Percentiles rank a stretch among this genome's conserved stretches.
Conservation (phyloP, 768 basidiomycete genomes). For the Cystobasidium ongulense region DNA sequence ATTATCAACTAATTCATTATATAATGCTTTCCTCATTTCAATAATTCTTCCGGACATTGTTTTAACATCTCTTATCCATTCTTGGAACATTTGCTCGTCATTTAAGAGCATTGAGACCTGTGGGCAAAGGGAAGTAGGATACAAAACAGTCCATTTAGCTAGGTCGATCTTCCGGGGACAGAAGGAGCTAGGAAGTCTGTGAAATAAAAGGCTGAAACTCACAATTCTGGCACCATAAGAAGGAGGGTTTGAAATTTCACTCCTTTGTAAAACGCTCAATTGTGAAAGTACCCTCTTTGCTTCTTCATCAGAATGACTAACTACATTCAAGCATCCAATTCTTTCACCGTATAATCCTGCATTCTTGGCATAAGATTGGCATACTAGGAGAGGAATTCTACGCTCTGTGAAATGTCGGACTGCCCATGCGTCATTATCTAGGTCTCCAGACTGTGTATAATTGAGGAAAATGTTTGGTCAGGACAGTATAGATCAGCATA, state of each 20-base stretch:
- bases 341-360: conserved; percentile 99
- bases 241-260: conserved; percentile 98
- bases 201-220: conserved; percentile 46
- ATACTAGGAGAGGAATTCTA: conserved; percentile 75
- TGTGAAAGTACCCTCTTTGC: conserved; percentile 82
- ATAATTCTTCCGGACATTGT: conserved; percentile 89
- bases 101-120: conserved; percentile 55
- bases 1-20: conserved; percentile 64
- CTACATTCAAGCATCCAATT: conserved; percentile 87
- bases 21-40: conserved; percentile 77
- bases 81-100: conserved; percentile 61
- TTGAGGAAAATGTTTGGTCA: background rate
- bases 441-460: conserved; percentile 79
- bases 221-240: conserved; percentile 80
- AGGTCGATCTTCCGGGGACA: no score
- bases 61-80: conserved; percentile 59
- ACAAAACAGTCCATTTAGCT: no score
- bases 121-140: background rate
- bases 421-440: conserved; percentile 82
- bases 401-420: conserved; percentile 85
- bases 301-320: conserved; percentile 48
- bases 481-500: no score
- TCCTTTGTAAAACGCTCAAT: conserved; percentile 86
- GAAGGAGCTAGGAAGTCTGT: no score
- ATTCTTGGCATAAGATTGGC: conserved; percentile 98